Evolutionary conservation across 2,329 filamentous ascomycete species (phyloP), one percentile per base, ranked within the genome.

Genomic region (Xylaria digitata): DNA sequence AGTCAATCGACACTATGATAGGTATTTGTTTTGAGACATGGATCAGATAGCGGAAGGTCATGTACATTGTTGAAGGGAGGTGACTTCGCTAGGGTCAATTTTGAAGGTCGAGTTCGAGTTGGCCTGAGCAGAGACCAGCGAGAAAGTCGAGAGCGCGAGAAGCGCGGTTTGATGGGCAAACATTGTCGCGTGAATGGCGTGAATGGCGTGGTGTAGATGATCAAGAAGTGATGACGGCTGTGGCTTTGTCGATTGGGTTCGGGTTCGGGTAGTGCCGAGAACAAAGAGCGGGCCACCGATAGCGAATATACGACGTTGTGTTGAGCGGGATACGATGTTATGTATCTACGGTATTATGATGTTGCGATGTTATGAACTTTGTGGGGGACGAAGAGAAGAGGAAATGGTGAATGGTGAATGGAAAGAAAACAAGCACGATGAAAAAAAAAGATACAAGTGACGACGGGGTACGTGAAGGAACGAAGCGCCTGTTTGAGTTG

Each of bases 91-190:
- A 32, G 81, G 76, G 71, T 84, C 72, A 68, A 87, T 81, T 59
- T 78, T 82, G 74, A 82, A 86, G 77, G 82, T 83, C 61, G 75
- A 76, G 69, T 76, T 76, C 37, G 75, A 76, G 62, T 78, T 73
- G 52, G 77, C 76, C 67, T 82, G 80, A 56, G 83, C 82, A 67
- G 79, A 80, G 69, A 80, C 81, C 66, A 79, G 74, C 63, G 79
- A 75, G 70, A 81, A 71, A 68, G 80, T 78, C 71, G 84, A 84
- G 70, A 86, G 77, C 75, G 82, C 81, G 71, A 82, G 72, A 70
- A 82, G 66, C 66, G 80, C 75, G 67, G 79, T 68, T 69, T 78
- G 77, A 70, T 67, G 57, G 64, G 65, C 63, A 65, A 77, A 72
- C 76, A 78, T 78, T 58, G 62, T 74, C 63, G 66, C 67, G 69